Evolutionary conservation across 164 flowering plant species (phyloP).

Genomic region (Nymphaea thermarum): DNA sequence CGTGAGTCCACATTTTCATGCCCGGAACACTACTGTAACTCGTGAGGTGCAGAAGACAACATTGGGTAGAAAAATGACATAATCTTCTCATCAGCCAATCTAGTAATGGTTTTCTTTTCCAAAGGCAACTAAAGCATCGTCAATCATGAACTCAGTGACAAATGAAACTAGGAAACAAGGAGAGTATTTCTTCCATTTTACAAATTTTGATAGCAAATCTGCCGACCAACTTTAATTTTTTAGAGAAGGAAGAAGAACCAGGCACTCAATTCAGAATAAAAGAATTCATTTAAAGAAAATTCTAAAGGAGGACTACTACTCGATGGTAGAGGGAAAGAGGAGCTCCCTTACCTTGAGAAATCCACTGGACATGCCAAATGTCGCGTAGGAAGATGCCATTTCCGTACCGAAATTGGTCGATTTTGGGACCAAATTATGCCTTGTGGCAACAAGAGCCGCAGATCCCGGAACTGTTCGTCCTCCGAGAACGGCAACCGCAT

Average conservation of each 20-base stretch:
- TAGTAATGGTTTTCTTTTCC: background rate
- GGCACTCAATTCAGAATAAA: background rate
- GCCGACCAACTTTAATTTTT: background rate
- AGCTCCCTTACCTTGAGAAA: conserved; percentile 19
- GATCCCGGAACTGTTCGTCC: background rate
- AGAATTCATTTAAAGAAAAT: background rate
- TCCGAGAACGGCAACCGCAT: background rate
- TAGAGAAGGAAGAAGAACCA: background rate
- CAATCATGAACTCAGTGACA: background rate
- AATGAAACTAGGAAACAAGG: too few relatives aligned
- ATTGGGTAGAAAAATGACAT: conserved; percentile 5
- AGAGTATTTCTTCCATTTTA: too few relatives aligned
- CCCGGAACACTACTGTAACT: conserved; percentile 26
- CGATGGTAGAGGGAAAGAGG: too few relatives aligned
- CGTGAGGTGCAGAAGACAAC: conserved; percentile 18
- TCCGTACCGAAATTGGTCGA: background rate
- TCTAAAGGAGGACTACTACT: too few relatives aligned
- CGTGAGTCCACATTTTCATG: conserved; percentile 24
- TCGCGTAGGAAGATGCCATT: conserved; percentile 14
- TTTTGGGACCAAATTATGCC: background rate
- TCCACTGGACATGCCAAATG: conserved; percentile 15
- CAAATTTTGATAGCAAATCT: too few relatives aligned
- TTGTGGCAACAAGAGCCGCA: background rate
- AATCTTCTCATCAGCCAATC: background rate
- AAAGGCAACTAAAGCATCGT: background rate